Conservation (phyloP, 1,284 basidiomycete species). For the Grifola frondosa region DNA sequence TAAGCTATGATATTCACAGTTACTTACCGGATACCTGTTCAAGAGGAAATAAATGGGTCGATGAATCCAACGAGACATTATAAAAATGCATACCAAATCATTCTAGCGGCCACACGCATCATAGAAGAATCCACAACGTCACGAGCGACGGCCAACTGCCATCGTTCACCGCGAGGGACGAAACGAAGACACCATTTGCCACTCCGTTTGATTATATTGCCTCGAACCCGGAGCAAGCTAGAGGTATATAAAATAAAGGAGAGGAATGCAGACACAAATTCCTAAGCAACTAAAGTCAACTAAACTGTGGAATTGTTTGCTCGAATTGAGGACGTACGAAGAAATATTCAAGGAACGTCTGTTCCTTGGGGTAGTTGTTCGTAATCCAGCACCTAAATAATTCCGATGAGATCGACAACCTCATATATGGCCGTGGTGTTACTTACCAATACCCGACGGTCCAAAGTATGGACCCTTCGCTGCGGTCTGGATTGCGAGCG, state of each 20-base stretch:
- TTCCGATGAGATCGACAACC: too few relatives aligned
- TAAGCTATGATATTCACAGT: too few relatives aligned
- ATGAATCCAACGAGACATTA: too few relatives aligned
- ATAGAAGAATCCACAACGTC: slow-evolving; percentile 38
- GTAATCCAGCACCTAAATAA: slow-evolving; percentile 54
- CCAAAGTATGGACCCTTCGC: slow-evolving; percentile 42
- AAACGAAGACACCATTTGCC: slow-evolving; percentile 36
- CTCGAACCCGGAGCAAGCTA: slow-evolving; percentile 40
- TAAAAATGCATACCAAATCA: slow-evolving; percentile 34
- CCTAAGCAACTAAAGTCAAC: slow-evolving; percentile 21
- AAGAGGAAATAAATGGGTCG: too few relatives aligned
- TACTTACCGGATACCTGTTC: too few relatives aligned
- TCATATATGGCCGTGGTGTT: too few relatives aligned
- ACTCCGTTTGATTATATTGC: slow-evolving; percentile 33
- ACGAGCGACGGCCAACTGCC: slow-evolving; percentile 36
- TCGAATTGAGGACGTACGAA: slow-evolving; percentile 30
- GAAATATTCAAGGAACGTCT: slow-evolving; percentile 47
- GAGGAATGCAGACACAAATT: slow-evolving; percentile 34
- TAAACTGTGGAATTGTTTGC: neutral
- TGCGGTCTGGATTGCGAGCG: slow-evolving; percentile 33
- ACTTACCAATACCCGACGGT: slow-evolving; percentile 41
- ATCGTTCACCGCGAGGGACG: slow-evolving; percentile 32
- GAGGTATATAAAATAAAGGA: slow-evolving; percentile 37
- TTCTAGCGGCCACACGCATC: slow-evolving; percentile 33
- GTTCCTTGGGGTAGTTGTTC: slow-evolving; percentile 38